Base-by-base conservation (phyloP, 257 asterid genomes). In the Salvia rosmarinus region DNA sequence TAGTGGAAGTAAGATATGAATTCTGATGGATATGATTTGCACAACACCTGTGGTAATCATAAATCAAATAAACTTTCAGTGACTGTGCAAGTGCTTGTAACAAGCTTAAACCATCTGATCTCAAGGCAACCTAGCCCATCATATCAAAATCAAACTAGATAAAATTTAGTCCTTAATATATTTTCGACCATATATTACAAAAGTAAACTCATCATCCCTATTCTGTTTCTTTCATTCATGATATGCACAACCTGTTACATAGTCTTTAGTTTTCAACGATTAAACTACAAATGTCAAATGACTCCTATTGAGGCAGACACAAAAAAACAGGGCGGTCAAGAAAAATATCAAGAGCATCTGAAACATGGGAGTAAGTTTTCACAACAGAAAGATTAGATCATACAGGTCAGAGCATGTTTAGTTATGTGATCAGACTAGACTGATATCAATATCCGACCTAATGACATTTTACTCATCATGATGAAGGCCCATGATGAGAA, bases 1-100 rank as follows among this genome's bases (percentile, higher is more conserved):
- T 90, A 92, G 84, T 92, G 96, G 77, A 92, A 92, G 75, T 92
- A 92, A 6, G 98, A 90, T 75, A 82, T 88, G 84, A 92, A 92
- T 77, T 93, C 98, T 10, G 95, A 83, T 23, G 98, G 94, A 72
- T 85, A 84, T 47, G 95, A 89, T 81, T 93, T 93, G 86, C 98
- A 93, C 16, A 93, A 84, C 56, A 84, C 92, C 98, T 93, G 91
- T 47, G 21, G 70, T 44, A 76, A 68, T 67, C 58, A 20, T 47
- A 65, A 13, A 64, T 56, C 28, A 68, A 13, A 46, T 50, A 4
- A 73, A 59, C 75, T 58, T 70, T 68, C 68, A 10, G 40, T 5
- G n/a, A 50, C 67, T 44, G 23, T 28, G 25, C n/a, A 50, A 32
- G 16, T 61, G 10, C 67, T 40, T 68, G 72, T 49, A 58, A 49